These are phyloP conservation scores for Clarireedia hainanense DNA, from an alignment of 2,329 filamentous ascomycete species.

Conservation along the genomic window DNA sequence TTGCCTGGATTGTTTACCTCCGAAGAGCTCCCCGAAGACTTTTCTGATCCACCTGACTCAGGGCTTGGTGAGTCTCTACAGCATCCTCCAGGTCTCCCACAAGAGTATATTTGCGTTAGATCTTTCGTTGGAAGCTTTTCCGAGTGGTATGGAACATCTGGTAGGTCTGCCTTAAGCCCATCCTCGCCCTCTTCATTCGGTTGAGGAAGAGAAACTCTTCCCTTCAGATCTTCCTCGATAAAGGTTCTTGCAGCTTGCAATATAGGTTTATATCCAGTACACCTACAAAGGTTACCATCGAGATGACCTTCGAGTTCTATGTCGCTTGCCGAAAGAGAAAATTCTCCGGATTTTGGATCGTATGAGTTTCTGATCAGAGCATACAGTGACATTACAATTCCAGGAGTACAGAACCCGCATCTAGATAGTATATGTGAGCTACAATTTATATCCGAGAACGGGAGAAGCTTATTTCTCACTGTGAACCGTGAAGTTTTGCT, in stretches of 20 bases:
- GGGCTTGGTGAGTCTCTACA: constrained; percentile 58
- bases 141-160: constrained; percentile 17
- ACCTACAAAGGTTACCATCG: constrained; percentile 89
- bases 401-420: constrained; percentile 74
- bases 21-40: constrained; percentile 12
- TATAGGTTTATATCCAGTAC: constrained; percentile 91
- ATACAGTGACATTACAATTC: constrained; percentile 95
- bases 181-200: constrained; percentile 43
- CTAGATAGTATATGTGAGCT: constrained; percentile 4
- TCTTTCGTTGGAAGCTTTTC: constrained; percentile 12
- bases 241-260: constrained; percentile 91
- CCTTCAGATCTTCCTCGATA: constrained; percentile 35
- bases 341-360: constrained; percentile 39
- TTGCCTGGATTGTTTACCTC: not conserved
- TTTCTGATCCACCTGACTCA: constrained; percentile 8
- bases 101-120: constrained; percentile 13
- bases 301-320: constrained; percentile 75
- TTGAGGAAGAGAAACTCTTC: constrained; percentile 52
- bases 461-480: constrained; percentile 43
- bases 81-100: constrained; percentile 43
- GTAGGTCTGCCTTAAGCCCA: constrained; percentile 22
- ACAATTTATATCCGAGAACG: not conserved
- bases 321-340: constrained; percentile 54
- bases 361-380: constrained; percentile 79
- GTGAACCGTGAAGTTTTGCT: constrained; percentile 82